Evolutionary conservation across 1,284 basidiomycete species (phyloP).

Genomic region (Apiotrichum brassicae): DNA sequence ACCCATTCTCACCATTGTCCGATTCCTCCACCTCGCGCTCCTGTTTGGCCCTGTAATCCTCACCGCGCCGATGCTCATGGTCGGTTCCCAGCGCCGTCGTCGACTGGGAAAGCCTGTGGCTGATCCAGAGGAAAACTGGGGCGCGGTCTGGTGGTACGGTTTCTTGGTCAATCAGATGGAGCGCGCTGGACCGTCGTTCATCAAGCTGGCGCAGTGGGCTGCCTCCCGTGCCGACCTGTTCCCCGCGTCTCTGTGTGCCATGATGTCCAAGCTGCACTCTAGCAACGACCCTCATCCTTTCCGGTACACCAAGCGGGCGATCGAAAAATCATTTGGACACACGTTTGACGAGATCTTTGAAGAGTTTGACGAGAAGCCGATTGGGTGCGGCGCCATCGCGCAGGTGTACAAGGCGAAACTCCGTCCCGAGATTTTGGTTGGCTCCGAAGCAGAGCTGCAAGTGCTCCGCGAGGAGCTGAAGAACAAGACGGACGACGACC

Average conservation of each 20-base stretch:
- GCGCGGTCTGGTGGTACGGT: slow-evolving; percentile 91
- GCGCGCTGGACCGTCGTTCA: slow-evolving; percentile 91
- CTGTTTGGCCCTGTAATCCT: slow-evolving; percentile 86
- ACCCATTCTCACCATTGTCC: slow-evolving; percentile 71
- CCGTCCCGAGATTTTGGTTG: slow-evolving; percentile 71
- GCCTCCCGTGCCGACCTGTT: slow-evolving; percentile 92
- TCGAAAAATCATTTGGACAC: slow-evolving; percentile 75
- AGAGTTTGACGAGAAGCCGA: slow-evolving; percentile 76
- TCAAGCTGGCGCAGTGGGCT: slow-evolving; percentile 99
- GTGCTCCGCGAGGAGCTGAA: slow-evolving; percentile 43
- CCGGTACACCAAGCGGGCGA: slow-evolving; percentile 69
- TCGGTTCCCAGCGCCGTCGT: slow-evolving; percentile 55
- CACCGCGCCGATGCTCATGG: slow-evolving; percentile 72
- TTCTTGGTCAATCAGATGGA: slow-evolving; percentile 87
- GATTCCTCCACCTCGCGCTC: slow-evolving; percentile 76
- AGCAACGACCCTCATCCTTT: slow-evolving; percentile 78
- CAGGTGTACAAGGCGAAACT: slow-evolving; percentile 88
- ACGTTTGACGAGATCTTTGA: slow-evolving; percentile 87
- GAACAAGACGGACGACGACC: slow-evolving; percentile 12
- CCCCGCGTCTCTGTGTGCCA: slow-evolving; percentile 80
- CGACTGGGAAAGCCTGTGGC: slow-evolving; percentile 39
- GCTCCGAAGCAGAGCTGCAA: slow-evolving; percentile 21
- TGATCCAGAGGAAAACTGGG: slow-evolving; percentile 65
- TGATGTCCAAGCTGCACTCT: slow-evolving; percentile 82
- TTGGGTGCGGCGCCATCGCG: slow-evolving; percentile 94